Evolutionary conservation across 257 asterid genomes (phyloP).

Genomic region (Anisodus acutangulus): DNA sequence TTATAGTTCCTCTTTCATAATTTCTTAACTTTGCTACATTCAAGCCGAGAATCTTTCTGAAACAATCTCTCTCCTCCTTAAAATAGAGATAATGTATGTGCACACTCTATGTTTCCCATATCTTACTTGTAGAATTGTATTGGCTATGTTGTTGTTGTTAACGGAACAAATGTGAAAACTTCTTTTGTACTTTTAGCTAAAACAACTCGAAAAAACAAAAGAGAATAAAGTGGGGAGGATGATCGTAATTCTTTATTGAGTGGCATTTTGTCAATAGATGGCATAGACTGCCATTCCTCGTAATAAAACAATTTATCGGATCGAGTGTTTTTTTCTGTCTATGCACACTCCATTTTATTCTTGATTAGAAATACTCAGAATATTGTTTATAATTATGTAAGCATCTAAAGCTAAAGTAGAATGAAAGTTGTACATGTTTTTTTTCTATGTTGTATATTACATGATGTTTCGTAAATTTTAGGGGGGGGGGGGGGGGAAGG

Average conservation of each 20-base stretch:
- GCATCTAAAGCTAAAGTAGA: not conserved
- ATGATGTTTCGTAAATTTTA: too few relatives aligned
- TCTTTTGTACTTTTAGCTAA: not conserved
- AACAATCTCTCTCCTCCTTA: too few relatives aligned
- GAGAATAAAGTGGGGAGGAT: not conserved
- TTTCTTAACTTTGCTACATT: too few relatives aligned
- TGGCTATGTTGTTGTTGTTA: not conserved
- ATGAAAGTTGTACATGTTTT: not conserved
- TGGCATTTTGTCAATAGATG: not conserved
- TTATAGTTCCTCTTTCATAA: too few relatives aligned
- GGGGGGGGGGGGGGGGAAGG: accelerated
- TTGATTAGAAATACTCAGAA: not conserved
- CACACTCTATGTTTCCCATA: too few relatives aligned
- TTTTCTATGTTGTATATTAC: not conserved
- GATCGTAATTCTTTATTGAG: not conserved
- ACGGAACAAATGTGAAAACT: not conserved
- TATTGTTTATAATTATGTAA: not conserved
- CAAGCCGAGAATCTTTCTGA: too few relatives aligned
- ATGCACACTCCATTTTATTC: not conserved
- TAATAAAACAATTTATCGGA: not conserved
- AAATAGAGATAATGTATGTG: too few relatives aligned
- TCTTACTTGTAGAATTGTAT: too few relatives aligned
- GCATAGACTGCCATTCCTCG: not conserved
- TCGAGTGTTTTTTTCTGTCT: not conserved
- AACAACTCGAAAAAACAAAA: not conserved